A percentile compares a stretch with the other conserved stretches of the same genome.
Conservation (phyloP, 164 flowering plant species). For the Buxus sempervirens region DNA sequence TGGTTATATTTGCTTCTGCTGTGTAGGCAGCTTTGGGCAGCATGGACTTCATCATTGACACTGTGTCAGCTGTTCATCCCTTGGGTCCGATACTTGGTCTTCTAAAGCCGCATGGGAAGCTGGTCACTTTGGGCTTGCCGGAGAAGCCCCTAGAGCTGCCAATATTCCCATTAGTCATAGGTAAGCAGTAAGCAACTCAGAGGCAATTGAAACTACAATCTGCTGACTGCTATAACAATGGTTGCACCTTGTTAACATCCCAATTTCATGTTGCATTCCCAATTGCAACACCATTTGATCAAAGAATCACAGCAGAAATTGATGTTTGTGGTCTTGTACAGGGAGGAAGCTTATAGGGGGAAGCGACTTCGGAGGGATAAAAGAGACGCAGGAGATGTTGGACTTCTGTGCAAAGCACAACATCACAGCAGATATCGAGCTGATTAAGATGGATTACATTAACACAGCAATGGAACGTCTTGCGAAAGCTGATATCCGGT, state of each 20-base stretch:
- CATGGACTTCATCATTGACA: slow-evolving; percentile 55
- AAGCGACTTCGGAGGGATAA: slow-evolving; percentile 46
- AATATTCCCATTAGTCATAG: slow-evolving; percentile 35
- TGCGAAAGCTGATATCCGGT: slow-evolving; percentile 44
- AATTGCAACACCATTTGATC: slow-evolving; percentile 14
- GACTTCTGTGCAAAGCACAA: slow-evolving; percentile 48
- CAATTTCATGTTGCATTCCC: slow-evolving; percentile 21
- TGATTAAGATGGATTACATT: slow-evolving; percentile 39
- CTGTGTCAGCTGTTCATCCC: slow-evolving; percentile 46
- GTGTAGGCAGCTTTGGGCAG: slow-evolving; percentile 47
- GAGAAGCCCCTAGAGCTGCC: slow-evolving; percentile 51
- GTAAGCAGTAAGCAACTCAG: slow-evolving; percentile 21
- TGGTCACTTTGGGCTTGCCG: slow-evolving; percentile 48
- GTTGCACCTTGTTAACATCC: too few relatives aligned
- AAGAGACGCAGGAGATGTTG: slow-evolving; percentile 59
- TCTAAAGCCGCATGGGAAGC: slow-evolving; percentile 47
- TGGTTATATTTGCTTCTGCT: not conserved
- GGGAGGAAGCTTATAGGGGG: slow-evolving; percentile 55
- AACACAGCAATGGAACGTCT: slow-evolving; percentile 46
- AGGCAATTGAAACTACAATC: too few relatives aligned
- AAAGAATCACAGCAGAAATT: not conserved
- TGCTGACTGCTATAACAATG: too few relatives aligned
- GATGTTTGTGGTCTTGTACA: slow-evolving; percentile 7
- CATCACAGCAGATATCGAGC: slow-evolving; percentile 48
- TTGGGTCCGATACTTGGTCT: slow-evolving; percentile 42